These are phyloP conservation scores for Penicillium sclerotigenum DNA, from an alignment of 2,329 filamentous ascomycete genomes.

Conservation along the genomic window DNA sequence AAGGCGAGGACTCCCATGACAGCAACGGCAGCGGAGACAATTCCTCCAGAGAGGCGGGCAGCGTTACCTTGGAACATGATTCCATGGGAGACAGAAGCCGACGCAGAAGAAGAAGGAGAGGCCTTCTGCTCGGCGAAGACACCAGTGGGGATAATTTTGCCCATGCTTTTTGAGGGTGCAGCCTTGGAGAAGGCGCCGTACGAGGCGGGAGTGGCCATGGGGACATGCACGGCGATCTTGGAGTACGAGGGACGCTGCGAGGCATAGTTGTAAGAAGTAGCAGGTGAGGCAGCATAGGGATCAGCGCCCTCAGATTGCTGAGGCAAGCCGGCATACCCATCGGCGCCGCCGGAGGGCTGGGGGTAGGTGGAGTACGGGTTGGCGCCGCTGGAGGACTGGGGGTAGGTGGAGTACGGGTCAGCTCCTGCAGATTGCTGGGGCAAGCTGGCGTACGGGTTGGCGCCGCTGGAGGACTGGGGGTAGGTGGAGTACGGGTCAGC, in stretches of 20 bases:
- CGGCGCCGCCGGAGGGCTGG: not conserved
- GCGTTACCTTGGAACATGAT: constrained; percentile 28
- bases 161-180: constrained; percentile 25
- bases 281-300: not conserved
- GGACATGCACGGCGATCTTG: constrained; percentile 30
- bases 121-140: constrained; percentile 24
- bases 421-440: not conserved
- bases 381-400: not conserved
- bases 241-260: constrained; percentile 19
- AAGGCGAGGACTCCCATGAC: constrained; percentile 29
- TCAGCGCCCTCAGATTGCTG: not conserved
- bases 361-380: not conserved
- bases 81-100: constrained; percentile 18
- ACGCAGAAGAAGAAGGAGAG: constrained; percentile 42
- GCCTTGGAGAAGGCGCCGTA: constrained; percentile 23
- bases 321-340: not conserved
- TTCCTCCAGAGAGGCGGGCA: constrained; percentile 19
- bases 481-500: not conserved
- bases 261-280: constrained; percentile 8
- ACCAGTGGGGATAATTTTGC: constrained; percentile 39
- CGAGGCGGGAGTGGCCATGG: constrained; percentile 15
- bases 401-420: not conserved
- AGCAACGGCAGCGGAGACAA: constrained; percentile 24
- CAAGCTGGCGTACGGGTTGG: not conserved
- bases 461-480: not conserved